phyloP scores from a whole-genome alignment of 2,329 filamentous ascomycete genomes.

The Keithomyces neogunnii region DNA sequence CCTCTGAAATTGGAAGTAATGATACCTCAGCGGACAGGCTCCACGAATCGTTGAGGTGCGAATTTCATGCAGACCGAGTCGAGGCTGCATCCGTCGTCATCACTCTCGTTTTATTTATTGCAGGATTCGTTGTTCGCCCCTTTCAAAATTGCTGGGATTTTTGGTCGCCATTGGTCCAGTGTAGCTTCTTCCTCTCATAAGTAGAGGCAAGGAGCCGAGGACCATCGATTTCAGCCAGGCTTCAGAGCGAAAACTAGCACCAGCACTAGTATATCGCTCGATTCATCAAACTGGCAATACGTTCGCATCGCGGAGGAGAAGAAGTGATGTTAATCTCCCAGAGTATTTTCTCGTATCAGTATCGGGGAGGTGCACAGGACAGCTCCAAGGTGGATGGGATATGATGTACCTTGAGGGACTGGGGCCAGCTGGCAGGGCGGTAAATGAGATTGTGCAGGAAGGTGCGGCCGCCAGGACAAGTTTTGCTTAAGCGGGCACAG shows the following conservation, averaged over 20 bases:
- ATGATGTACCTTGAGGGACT: too few species aligned
- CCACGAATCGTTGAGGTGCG: too few species aligned
- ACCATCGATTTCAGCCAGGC: not conserved
- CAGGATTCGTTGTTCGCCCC: too few species aligned
- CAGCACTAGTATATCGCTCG: not conserved
- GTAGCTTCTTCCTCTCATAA: too few species aligned
- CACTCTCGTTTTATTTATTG: too few species aligned
- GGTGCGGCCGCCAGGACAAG: conserved; percentile 1
- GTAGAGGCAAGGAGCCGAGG: not conserved
- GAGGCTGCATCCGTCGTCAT: too few species aligned
- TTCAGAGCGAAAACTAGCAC: not conserved
- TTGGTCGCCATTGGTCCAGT: too few species aligned
- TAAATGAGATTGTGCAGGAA: not conserved
- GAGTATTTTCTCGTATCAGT: not conserved
- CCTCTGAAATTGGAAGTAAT: too few species aligned
- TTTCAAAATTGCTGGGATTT: too few species aligned
- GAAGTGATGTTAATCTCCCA: not conserved
- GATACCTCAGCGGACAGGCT: too few species aligned
- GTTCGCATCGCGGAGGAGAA: not conserved
- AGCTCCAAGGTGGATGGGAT: not conserved
- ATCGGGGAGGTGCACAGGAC: not conserved
- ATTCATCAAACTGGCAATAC: not conserved
- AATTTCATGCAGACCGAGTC: too few species aligned
- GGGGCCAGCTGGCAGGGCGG: not conserved
- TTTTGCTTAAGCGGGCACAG: not conserved